Evolutionary conservation across 208 protist genomes (phyloP), one percentile per base, ranked within the genome.

Genomic region (Leishmania lainsoni): DNA sequence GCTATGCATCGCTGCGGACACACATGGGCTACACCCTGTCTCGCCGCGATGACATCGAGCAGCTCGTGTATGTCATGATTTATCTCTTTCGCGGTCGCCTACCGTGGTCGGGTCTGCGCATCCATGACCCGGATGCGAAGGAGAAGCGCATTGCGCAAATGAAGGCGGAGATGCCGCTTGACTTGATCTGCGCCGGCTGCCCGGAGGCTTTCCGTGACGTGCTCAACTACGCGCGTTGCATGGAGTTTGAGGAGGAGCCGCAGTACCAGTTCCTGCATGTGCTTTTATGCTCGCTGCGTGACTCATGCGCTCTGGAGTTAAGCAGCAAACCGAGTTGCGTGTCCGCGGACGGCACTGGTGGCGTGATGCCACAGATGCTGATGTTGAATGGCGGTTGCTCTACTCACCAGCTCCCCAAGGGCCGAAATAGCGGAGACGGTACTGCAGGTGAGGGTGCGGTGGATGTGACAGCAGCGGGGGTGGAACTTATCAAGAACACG

Each of bases 31-130:
- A 98, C 70, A 97, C 97, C 68, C 92, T 99, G 84, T 90, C 82
- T 56, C 94, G 95, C 26, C 89, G 95, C n/a, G 95, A 98, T 78
- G 95, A 98, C 81, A 71, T 98, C 17, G 94, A 98, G 81, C 84
- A 90, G 14, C 79, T 97, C 0, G 78, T 81, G 29, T 99, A 99
- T 74, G 87, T 99, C 32, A 90, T 99, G 39, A 96, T 99, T 74
- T 99, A 99, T 85, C 99, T 99, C 81, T 85, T 98, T 26, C 93
- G 98, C 20, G 99, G 99, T 1, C 90, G 76, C 22, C 89, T 99
- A 73, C 99, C 99, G 63, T 99, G 99, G 99, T 92, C 95, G 45
- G 93, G 93, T 10, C 83, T 98, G 75, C 89, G 87, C 65, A 69
- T 86, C 39, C 63, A 74, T 10, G 89, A 87, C 72, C 89, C 81